Base-by-base conservation (phyloP, 2,329 filamentous ascomycete species). In the Waltergamsia citrina region DNA sequence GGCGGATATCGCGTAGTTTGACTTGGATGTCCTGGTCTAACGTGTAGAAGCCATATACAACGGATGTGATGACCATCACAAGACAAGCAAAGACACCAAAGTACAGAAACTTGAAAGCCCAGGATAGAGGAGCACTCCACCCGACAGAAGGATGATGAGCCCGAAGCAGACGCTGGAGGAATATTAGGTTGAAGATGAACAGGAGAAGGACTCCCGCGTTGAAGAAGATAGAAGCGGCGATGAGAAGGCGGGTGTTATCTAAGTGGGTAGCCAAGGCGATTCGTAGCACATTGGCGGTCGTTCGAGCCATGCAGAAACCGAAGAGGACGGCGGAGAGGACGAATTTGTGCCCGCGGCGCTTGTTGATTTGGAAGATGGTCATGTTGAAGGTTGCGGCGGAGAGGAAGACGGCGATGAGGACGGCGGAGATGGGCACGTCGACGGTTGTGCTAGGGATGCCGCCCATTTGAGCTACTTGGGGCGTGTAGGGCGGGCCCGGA, bases 131-230 rank as follows among this genome's bases (percentile, higher is more conserved):
- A 17, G 57, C 63, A 41, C 72, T 67, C 84, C 85, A 90, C 38
- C 84, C 85, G 21, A 85, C 51, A 3, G 53, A 50, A 0, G 85
- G 84, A 48, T 88, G 82, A 29, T 75, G 72, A 5, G 81, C 81
- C 35, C 86, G 72, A 14, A 92, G 56, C 18, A 94, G 67, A 29
- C 86, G 77, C 56, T 86, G 83, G 0, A 79, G 60, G 50, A 88
- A 84, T 47, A 92, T 60, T 27, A 93, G 59, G 58, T 94, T 92
- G 56, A 86, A 62, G 46, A 90, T 59, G 55, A 84, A 90, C 18
- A 93, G 62, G 7, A 93, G 56, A 22, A 93, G 52, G 12, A 87
- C 76, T 27, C 85, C 85, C 1, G 81, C 78, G 29, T 78, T 74
- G 37, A 85, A 73, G 46, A 92, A 78, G 48, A 92, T 71, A 42